Evolutionary conservation across 139 green algal genomes (phyloP), one percentile per base, ranked within the genome.

Genomic region (Volvox reticuliferus): DNA sequence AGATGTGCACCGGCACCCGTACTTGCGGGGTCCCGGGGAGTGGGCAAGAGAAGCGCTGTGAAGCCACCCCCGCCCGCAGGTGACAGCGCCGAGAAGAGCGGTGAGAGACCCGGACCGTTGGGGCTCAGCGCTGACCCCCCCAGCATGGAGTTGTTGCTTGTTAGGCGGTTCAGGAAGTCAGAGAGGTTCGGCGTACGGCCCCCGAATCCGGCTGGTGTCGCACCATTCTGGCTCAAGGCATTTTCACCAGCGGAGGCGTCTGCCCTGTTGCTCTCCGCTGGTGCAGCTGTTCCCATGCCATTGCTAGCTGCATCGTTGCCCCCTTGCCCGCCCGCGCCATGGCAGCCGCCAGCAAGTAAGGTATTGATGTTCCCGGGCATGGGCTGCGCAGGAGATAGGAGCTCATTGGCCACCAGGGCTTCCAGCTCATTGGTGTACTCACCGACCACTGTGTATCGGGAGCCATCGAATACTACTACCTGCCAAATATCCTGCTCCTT

Each of bases 401-500:
- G 85, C 92, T 94, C 92, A 28, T 91, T 90, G 26, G 92, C 92
- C 28, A 94, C 92, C 61, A 94, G 71, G 22, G 92, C 92, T 30
- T 94, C 92, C 35, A 94, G 76, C 71, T 94, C 92, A 44, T 90
- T 93, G 28, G n/a, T 44, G 85, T 93, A 94, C 88, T 94, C 92
- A 1, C 84, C 85, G 1, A 94, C 71, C 6, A 92, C 85, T 0
- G 89, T 89, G 35, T 82, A 88, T 3, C 69, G 71, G 2, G 21
- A n/a, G 6, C 92, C 89, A 44, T 94, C 92, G 16, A 80, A 92
- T 61, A 94, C 36, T 14, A 93, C 67, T 30, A 93, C 79, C 78
- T 93, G 88, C 85, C 85, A 93, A 13, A 33, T 81, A 55, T 83
- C 55, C 22, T 78, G 85, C 68, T 91, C 88, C 85, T 93, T 94